Evolutionary conservation across 2,329 filamentous ascomycete species (phyloP).

Genomic region (Pestalotiopsis sp.): DNA sequence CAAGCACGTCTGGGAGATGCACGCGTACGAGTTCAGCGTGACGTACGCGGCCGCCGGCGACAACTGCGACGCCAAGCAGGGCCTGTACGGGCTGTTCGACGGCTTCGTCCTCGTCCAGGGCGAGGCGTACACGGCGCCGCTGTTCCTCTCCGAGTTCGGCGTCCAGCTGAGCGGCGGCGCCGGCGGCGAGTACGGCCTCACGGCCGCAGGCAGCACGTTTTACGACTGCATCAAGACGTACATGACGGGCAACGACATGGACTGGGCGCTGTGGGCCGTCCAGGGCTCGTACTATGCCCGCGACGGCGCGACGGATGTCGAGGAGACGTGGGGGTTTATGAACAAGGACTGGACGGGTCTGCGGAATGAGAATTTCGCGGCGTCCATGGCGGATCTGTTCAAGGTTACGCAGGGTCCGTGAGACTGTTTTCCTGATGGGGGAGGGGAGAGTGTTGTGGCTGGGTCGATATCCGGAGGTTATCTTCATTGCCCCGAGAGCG

Average conservation of each 20-base stretch:
- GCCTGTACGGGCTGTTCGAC: conserved; percentile 47
- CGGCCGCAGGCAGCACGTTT: conserved; percentile 48
- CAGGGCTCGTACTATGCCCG: conserved; percentile 62
- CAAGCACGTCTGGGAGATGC: conserved; percentile 64
- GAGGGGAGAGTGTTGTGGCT: neutral
- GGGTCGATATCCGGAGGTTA: neutral
- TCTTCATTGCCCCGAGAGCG: neutral
- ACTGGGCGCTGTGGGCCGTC: conserved; percentile 63
- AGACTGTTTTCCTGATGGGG: neutral
- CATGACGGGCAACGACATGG: conserved; percentile 57
- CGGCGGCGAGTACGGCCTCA: conserved; percentile 42
- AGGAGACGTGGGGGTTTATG: conserved; percentile 56
- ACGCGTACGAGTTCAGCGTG: conserved; percentile 59
- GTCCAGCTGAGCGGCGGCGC: conserved; percentile 45
- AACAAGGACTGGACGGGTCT: conserved; percentile 44
- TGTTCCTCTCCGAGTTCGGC: conserved; percentile 64
- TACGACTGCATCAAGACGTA: conserved; percentile 55
- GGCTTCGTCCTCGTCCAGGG: conserved; percentile 56
- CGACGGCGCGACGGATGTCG: conserved; percentile 48
- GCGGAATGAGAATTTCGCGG: conserved; percentile 38
- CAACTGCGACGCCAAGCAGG: conserved; percentile 45
- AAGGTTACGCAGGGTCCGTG: conserved; percentile 43
- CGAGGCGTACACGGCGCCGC: conserved; percentile 50
- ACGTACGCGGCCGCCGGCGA: conserved; percentile 43
- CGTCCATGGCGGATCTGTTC: conserved; percentile 40